Evolutionary conservation across 768 basidiomycete genomes (phyloP).

Genomic region (Lepiota venenata): DNA sequence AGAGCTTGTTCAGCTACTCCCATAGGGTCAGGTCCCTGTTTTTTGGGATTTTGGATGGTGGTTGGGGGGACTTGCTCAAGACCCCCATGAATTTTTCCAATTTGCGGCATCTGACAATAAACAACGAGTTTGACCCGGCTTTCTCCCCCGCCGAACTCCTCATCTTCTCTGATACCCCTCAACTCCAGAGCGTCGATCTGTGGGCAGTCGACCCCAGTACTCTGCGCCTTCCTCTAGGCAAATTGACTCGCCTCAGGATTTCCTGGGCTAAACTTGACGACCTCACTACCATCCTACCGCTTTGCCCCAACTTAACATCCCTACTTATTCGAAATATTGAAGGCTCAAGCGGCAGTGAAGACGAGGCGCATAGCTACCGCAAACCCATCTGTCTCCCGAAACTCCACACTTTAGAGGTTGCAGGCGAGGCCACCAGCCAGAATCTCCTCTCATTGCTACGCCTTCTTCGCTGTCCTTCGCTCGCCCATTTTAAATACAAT

Average conservation of each 20-base stretch:
- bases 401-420: conserved; percentile 7
- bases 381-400: neutral
- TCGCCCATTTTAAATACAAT: conserved; percentile 6
- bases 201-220: conserved; percentile 9
- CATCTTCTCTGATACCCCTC: conserved; percentile 6
- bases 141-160: conserved; percentile 6
- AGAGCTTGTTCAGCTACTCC: conserved; percentile 1
- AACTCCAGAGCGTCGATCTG: conserved; percentile 6
- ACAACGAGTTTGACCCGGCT: conserved; percentile 7
- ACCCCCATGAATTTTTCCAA: conserved; percentile 4
- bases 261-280: conserved; percentile 6
- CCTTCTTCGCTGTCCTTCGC: conserved; percentile 2
- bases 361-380: neutral
- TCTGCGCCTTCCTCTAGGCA: conserved; percentile 6
- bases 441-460: conserved; percentile 1
- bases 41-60: conserved; percentile 12
- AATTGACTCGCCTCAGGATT: conserved; percentile 2
- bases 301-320: conserved; percentile 1
- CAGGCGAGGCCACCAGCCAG: conserved; percentile 2
- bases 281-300: neutral
- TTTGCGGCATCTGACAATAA: conserved; percentile 6
- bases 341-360: neutral
- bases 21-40: conserved; percentile 5
- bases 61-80: conserved; percentile 11
- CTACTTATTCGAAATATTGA: conserved; percentile 7